Evolutionary conservation across 164 flowering plant species (phyloP).

Genomic region (Magnolia changhungtana): DNA sequence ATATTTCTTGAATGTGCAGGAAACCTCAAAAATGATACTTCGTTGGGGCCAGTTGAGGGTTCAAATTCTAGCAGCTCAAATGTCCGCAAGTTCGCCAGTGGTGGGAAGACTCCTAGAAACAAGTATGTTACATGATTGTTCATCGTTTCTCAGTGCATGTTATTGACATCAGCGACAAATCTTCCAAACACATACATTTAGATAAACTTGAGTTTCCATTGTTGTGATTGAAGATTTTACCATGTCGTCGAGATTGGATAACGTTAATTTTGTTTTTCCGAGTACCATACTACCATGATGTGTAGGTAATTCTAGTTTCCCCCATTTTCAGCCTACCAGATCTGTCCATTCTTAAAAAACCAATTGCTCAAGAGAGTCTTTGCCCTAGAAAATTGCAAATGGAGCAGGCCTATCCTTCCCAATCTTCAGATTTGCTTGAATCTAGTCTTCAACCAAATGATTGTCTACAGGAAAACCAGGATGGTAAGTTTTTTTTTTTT

Average conservation of each 20-base stretch:
- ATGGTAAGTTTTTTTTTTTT: no score
- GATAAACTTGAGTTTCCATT: background rate
- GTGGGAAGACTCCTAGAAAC: no score
- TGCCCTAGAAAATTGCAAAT: constrained; percentile 8
- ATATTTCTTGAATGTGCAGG: no score
- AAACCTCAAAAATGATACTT: no score
- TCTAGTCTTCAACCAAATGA: constrained; percentile 22
- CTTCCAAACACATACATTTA: background rate
- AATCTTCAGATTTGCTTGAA: constrained; percentile 23
- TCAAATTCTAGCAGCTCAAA: no score
- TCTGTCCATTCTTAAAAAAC: constrained; percentile 58
- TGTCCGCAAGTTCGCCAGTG: no score
- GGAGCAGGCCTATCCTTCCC: constrained; percentile 19
- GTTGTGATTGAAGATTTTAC: background rate
- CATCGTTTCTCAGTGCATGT: no score
- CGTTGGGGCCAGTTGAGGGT: no score
- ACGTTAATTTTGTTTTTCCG: background rate
- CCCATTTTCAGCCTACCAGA: constrained; percentile 51
- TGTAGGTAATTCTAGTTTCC: background rate
- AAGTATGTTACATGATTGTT: no score
- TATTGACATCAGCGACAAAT: background rate
- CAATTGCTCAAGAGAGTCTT: constrained; percentile 20
- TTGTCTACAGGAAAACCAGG: no score
- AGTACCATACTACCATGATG: background rate
- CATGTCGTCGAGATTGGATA: background rate